Evolutionary conservation across 2,329 filamentous ascomycete genomes (phyloP), one percentile per base, ranked within the genome.

Genomic region (Massarina eburnea): DNA sequence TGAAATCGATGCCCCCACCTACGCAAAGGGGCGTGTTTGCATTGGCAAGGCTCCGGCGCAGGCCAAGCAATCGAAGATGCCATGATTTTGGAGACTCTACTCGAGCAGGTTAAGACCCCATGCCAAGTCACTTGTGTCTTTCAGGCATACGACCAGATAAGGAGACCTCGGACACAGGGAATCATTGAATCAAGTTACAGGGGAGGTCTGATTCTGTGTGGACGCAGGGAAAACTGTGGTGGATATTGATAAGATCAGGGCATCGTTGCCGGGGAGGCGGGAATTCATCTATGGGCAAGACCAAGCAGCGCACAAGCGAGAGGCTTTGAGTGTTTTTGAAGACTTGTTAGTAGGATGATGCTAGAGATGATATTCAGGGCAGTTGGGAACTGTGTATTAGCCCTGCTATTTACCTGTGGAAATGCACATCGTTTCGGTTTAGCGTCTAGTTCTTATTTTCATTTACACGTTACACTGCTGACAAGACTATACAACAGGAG

Each of bases 31-130:
- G 15, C 39, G 27, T 8, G 43, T 78, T 0, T 74, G 73, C 29
- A 49, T 81, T 76, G 78, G 58, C 72, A 76, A 8, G 78, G 78
- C 1, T 71, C 76, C 0, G 79, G 79, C 3, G 79, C 78, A 2
- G 74, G 76, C 0, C 72, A 76, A 45, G 77, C 76, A 7, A 71
- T 80, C 46, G 79, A 81, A 59, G 79, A 81, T 46, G 74, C 71
- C 1, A 63, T 77, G 20, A 58, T 73, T 2, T 63, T 78, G 24
- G 61, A 64, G 5, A 55, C 53, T 7, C 49, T 74, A 5, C 47
- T 77, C 27, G 34, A 17, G 10, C 27, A 48, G 8, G 43, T 48
- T 15, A 49, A 45, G 24, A 32, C 39, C n/a, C 39, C 45, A 20
- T 48, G 36, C 3, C 45, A 54, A 36, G 39, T 72, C 3, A 45